phyloP scores from a whole-genome alignment of 352 stramenopile genomes.

The Blastocystis sp. region DNA sequence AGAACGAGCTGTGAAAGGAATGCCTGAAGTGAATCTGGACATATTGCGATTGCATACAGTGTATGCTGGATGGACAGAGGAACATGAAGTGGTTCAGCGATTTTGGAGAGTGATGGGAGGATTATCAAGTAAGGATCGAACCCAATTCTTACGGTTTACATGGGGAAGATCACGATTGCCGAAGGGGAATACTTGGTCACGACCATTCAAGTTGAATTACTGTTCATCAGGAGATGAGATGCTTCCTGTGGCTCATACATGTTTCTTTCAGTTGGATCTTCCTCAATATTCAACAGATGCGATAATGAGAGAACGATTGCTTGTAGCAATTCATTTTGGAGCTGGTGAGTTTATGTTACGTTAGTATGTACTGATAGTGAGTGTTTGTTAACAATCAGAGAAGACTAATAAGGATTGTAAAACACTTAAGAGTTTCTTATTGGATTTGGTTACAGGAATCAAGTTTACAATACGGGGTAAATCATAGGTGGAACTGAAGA shows the following conservation, averaged over 20 bases:
- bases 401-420: conserved; percentile 64
- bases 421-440: conserved; percentile 64
- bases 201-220: conserved; percentile 82
- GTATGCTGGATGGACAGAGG: conserved; percentile 67
- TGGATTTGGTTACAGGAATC: conserved; percentile 66
- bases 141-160: conserved; percentile 75
- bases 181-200: conserved; percentile 67
- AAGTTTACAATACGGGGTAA: conserved; percentile 52
- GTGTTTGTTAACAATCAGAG: conserved; percentile 70
- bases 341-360: conserved; percentile 69
- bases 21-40: conserved; percentile 64
- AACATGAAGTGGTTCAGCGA: conserved; percentile 65
- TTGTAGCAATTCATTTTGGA: conserved; percentile 85
- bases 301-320: conserved; percentile 80
- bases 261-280: conserved; percentile 88
- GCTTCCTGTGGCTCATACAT: conserved; percentile 83
- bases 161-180: conserved; percentile 81
- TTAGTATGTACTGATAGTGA: conserved; percentile 76
- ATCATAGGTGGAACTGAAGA: background rate
- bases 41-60: conserved; percentile 69
- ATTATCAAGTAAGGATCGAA: conserved; percentile 67
- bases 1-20: conserved; percentile 70
- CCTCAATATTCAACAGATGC: conserved; percentile 82
- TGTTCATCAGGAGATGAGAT: conserved; percentile 76
- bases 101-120: conserved; percentile 67